phyloP scores from a whole-genome alignment of 225 moss, liverwort and hornwort genomes.

The Climacium dendroides region DNA sequence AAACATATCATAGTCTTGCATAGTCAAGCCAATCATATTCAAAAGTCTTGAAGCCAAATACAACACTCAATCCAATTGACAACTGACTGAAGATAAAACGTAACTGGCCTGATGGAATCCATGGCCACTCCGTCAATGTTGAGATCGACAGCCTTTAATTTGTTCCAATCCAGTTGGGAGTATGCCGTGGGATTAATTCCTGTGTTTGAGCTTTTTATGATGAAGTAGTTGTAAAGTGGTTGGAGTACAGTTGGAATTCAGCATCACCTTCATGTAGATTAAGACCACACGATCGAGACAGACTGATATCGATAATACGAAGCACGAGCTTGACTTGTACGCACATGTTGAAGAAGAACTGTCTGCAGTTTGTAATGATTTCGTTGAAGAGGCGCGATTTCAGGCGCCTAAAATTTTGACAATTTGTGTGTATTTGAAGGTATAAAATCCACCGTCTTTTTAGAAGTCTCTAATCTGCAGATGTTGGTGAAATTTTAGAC shows the following conservation, averaged over 20 bases:
- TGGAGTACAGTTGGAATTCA: not conserved
- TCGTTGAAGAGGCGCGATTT: too few species aligned
- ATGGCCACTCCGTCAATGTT: not conserved
- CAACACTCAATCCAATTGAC: not conserved
- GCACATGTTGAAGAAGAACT: not conserved
- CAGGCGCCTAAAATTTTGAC: too few species aligned
- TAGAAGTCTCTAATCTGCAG: not conserved
- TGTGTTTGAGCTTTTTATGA: not conserved
- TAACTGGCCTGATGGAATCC: not conserved
- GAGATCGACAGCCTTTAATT: not conserved
- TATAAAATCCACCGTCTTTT: not conserved
- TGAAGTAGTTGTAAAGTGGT: not conserved
- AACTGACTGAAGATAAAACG: not conserved
- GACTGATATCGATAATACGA: not conserved
- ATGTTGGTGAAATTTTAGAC: not conserved
- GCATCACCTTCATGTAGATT: not conserved
- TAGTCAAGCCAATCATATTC: not conserved
- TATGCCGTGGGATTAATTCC: too few species aligned
- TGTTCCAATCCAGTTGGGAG: not conserved
- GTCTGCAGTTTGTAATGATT: too few species aligned
- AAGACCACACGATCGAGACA: not conserved
- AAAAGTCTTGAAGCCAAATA: not conserved
- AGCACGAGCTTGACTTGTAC: not conserved
- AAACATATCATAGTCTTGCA: too few species aligned
- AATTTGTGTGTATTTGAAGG: too few species aligned